Conservation (phyloP, 2,329 filamentous ascomycete species). For the Cercospora sojina region DNA sequence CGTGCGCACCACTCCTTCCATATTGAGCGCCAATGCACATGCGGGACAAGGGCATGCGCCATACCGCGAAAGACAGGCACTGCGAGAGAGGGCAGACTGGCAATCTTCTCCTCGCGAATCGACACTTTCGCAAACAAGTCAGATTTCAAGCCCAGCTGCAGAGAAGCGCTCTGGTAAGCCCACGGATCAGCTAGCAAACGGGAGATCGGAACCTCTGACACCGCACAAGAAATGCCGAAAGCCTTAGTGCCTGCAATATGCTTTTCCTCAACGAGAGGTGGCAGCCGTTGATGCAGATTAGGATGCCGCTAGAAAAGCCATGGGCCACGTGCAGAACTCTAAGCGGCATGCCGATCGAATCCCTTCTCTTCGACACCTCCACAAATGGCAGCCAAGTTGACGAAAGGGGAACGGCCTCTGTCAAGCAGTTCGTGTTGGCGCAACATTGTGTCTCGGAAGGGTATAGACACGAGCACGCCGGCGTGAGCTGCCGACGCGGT, state of each 20-base stretch:
- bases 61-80: not conserved
- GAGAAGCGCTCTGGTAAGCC: not conserved
- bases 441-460: not conserved
- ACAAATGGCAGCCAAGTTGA: constrained; percentile 4
- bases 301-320: constrained; percentile 1
- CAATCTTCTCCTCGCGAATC: not conserved
- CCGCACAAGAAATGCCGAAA: constrained; percentile 1
- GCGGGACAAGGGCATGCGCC: not conserved
- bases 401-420: not conserved
- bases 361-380: not conserved
- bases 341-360: constrained; percentile 8
- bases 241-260: constrained; percentile 1
- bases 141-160: not conserved
- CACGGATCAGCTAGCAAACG: not conserved
- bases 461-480: not conserved
- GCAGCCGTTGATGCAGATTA: not conserved
- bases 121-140: not conserved
- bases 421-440: not conserved
- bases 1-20: not conserved
- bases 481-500: constrained; percentile 1
- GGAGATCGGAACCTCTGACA: not conserved
- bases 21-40: not conserved
- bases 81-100: not conserved
- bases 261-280: not conserved
- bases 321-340: constrained; percentile 5